These are phyloP conservation scores for Epichloe hybrida DNA, from an alignment of 2,329 filamentous ascomycete species.

Conservation along the genomic window DNA sequence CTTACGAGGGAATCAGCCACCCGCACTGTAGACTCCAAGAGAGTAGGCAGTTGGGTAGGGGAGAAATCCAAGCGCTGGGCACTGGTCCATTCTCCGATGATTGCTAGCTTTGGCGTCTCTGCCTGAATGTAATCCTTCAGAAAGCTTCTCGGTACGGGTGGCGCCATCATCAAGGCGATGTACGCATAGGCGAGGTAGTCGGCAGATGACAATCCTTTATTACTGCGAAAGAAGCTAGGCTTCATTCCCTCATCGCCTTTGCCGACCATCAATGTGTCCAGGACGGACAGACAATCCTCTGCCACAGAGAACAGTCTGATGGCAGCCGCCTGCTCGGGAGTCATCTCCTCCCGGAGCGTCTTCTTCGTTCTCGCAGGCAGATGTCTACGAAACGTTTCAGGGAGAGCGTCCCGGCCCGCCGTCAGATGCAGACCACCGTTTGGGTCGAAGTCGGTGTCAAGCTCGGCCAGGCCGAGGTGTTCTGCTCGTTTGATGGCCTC, in stretches of 20 bases:
- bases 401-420: constrained; percentile 22
- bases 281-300: constrained; percentile 54
- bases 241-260: constrained; percentile 11
- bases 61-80: constrained; percentile 11
- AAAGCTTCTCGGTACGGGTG: constrained; percentile 29
- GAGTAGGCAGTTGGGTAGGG: constrained; percentile 5
- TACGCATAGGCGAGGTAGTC: constrained; percentile 78
- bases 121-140: constrained; percentile 27
- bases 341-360: constrained; percentile 48
- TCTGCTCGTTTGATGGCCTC: constrained; percentile 57
- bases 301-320: constrained; percentile 68
- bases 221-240: constrained; percentile 19
- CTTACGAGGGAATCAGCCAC: constrained; percentile 22
- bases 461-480: constrained; percentile 52
- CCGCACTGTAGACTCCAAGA: constrained; percentile 15
- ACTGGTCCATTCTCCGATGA: constrained; percentile 16
- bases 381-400: constrained; percentile 26
- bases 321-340: constrained; percentile 55
- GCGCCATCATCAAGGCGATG: constrained; percentile 54
- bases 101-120: constrained; percentile 17
- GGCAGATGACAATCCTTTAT: constrained; percentile 25
- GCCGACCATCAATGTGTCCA: constrained; percentile 41
- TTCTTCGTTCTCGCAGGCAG: constrained; percentile 32
- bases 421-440: constrained; percentile 23
- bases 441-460: constrained; percentile 46